Base-by-base conservation (phyloP, 768 basidiomycete species). In the Suillus variegatus region DNA sequence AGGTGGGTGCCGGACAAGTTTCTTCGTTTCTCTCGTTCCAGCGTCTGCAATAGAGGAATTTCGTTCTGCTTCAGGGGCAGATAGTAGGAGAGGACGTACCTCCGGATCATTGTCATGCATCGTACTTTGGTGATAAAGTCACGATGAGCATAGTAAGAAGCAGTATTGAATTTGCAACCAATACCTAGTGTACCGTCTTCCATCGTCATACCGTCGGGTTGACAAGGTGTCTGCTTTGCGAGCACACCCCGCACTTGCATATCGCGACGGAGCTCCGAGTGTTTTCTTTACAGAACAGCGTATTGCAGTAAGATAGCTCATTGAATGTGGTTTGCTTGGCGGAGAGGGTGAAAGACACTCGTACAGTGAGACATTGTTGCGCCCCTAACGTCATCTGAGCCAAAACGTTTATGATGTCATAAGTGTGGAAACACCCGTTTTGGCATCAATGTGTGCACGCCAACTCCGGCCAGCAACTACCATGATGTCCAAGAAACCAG, bases 81-180 rank as follows among this genome's bases (percentile, higher is more conserved):
- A 2, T 6, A 3, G 6, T 13, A 20, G 12, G 9, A 44, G 12
- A 10, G 20, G 12, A 67, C 68, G 28, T 65, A 87, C 87, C 72
- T 85, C 79, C 6, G 87, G 79, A 67, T 86, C 82, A 67, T 87
- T 88, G 55, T 85, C 84, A 67, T 86, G 87, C 79, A 87, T 85
- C 18, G 86, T 84, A 74, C 81, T 81, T n/a, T 25, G 1, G 16
- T 14, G 43, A 36, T 60, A 51, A 16, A 20, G n/a, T 71, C 70
- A 43, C 61, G 62, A n/a, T 6, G 57, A 32, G 25, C 40, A 60
- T 35, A 35, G 40, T 35, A 38, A 22, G 28, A 38, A 43, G 51
- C 54, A 56, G 18, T 56, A 58, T 67, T 18, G 28, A 49, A 43
- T 51, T 13, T 43, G 12, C 28, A n/a, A 43, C 41, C 6, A 28